Evolutionary conservation across 345 rosid genomes (phyloP).

Genomic region (Fremontodendron californicum): DNA sequence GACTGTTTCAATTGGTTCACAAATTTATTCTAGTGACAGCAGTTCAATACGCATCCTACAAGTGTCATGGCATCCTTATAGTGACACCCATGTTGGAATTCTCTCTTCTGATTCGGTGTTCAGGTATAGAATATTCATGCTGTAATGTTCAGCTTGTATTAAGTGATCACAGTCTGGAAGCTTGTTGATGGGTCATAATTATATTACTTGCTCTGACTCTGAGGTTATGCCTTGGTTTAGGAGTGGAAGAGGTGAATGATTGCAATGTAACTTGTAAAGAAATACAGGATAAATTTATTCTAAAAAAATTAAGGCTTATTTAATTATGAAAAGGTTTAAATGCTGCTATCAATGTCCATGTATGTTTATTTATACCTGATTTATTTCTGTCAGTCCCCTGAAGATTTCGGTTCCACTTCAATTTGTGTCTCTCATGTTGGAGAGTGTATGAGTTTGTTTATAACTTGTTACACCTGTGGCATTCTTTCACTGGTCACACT

Average conservation of each 20-base stretch:
- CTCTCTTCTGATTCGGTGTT: slow-evolving; percentile 94
- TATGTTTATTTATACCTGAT: neutral
- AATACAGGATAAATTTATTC: neutral
- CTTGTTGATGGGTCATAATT: neutral
- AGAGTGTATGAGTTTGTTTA: neutral
- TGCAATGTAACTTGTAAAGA: neutral
- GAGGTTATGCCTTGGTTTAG: neutral
- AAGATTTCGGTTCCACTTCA: neutral
- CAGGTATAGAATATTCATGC: slow-evolving; percentile 45
- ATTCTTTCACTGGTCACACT: neutral
- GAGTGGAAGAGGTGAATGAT: neutral
- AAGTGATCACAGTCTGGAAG: neutral
- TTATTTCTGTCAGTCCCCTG: neutral
- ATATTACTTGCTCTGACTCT: neutral
- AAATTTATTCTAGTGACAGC: slow-evolving; percentile 49
- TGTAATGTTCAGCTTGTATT: neutral
- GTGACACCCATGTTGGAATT: slow-evolving; percentile 75
- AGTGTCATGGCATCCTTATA: slow-evolving; percentile 84
- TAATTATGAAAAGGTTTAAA: neutral
- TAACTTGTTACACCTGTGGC: neutral
- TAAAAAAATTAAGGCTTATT: neutral
- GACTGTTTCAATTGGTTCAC: slow-evolving; percentile 74
- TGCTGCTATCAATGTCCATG: neutral
- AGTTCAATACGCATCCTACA: slow-evolving; percentile 52
- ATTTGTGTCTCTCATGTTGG: neutral